phyloP scores from a whole-genome alignment of 352 stramenopile species.

The Phytophthora crassamura region DNA sequence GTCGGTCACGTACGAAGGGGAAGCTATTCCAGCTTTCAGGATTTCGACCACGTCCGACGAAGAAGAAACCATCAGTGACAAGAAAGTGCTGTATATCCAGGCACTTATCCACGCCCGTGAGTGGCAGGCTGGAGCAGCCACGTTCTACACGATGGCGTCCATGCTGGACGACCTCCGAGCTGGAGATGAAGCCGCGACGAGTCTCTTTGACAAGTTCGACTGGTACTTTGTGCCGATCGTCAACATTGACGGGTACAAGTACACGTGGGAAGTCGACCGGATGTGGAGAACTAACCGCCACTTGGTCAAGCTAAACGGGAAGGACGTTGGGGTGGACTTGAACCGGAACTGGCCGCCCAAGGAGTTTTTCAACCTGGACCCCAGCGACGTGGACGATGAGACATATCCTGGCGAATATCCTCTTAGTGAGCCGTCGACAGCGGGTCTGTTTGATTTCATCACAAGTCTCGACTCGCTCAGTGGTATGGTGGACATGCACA shows the following conservation, averaged over 20 bases:
- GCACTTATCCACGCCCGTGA: slow-evolving; percentile 69
- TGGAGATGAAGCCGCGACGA: slow-evolving; percentile 18
- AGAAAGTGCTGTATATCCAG: slow-evolving; percentile 68
- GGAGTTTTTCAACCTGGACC: slow-evolving; percentile 64
- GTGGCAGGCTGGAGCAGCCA: slow-evolving; percentile 57
- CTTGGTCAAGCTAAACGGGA: slow-evolving; percentile 37
- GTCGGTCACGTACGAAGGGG: slow-evolving; percentile 61
- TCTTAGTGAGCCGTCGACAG: slow-evolving; percentile 65
- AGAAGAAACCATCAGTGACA: background rate
- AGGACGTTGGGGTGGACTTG: slow-evolving; percentile 67
- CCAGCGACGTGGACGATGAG: slow-evolving; percentile 46
- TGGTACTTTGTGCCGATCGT: slow-evolving; percentile 85
- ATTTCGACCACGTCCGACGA: slow-evolving; percentile 44
- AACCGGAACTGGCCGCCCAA: slow-evolving; percentile 76
- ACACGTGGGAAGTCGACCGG: slow-evolving; percentile 65
- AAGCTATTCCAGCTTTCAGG: slow-evolving; percentile 65
- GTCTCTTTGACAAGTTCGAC: slow-evolving; percentile 58
- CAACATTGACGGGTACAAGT: slow-evolving; percentile 84
- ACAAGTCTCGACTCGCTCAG: slow-evolving; percentile 45
- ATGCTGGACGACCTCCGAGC: slow-evolving; percentile 50
- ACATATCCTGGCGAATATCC: slow-evolving; percentile 64
- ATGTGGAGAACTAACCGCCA: slow-evolving; percentile 75
- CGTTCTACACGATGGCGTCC: slow-evolving; percentile 52
- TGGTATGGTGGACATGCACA: slow-evolving; percentile 75
- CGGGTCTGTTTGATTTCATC: slow-evolving; percentile 64